A percentile compares a stretch with the other conserved stretches of the same genome.
Evolutionary conservation across 148 eudicot species (phyloP).

Genomic region (Fagopyrum esculentum): DNA sequence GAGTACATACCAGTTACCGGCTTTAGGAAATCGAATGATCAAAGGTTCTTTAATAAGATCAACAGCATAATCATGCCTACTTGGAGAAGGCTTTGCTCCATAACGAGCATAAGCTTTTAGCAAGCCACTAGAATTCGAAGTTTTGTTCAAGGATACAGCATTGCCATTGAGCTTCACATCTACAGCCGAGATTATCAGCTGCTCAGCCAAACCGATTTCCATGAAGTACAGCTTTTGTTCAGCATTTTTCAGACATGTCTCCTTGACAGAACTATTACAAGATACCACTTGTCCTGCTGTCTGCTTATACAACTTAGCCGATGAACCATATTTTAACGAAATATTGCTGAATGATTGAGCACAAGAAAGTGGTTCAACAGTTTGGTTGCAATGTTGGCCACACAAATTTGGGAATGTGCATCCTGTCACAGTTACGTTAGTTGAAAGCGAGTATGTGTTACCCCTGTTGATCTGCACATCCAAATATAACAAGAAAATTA

Average conservation of each 20-base stretch:
- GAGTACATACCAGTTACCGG: conserved; percentile 66
- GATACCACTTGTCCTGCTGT: conserved; percentile 31
- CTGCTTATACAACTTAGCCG: conserved; percentile 16
- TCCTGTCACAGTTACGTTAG: conserved; percentile 75
- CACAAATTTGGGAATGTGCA: conserved; percentile 45
- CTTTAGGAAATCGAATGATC: conserved; percentile 55
- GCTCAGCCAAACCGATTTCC: conserved; percentile 56
- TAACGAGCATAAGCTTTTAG: conserved; percentile 71
- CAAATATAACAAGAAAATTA: background rate
- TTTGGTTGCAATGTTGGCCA: conserved; percentile 86
- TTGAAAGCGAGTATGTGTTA: conserved; percentile 42
- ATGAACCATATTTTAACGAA: background rate
- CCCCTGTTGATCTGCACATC: conserved; percentile 78
- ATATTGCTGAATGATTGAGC: background rate
- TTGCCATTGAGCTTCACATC: conserved; percentile 26
- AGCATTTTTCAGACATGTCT: conserved; percentile 41
- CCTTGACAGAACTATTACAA: conserved; percentile 39
- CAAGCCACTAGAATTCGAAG: conserved; percentile 18
- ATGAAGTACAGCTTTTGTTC: conserved; percentile 49
- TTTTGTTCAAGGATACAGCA: background rate
- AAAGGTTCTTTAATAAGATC: conserved; percentile 49
- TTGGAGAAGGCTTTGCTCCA: conserved; percentile 59
- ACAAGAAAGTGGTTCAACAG: conserved; percentile 56
- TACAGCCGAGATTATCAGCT: conserved; percentile 35
- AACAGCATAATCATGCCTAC: conserved; percentile 55